A percentile compares a stretch with the other conserved stretches of the same genome.
Evolutionary conservation across 768 basidiomycete genomes (phyloP).

Genomic region (Calocybe gangraenosa): DNA sequence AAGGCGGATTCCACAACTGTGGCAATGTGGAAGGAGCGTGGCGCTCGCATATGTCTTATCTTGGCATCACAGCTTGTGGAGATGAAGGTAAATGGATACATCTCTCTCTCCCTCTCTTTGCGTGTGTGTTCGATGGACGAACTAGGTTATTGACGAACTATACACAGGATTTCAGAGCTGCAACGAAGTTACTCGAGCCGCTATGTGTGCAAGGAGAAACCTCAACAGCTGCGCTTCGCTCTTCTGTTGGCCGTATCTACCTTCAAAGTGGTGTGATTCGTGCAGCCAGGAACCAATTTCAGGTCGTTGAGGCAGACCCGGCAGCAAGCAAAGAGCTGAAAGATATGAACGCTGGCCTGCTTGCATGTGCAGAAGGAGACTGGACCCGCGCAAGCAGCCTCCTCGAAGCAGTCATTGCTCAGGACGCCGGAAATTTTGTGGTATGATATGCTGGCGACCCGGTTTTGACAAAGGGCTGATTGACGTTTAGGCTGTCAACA

Average conservation of each 20-base stretch:
- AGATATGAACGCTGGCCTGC: slow-evolving; percentile 61
- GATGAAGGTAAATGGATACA: slow-evolving; percentile 71
- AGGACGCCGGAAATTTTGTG: slow-evolving; percentile 57
- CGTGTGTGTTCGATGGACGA: not conserved
- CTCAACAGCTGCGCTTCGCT: slow-evolving; percentile 54
- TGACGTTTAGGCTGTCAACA: slow-evolving; percentile 48
- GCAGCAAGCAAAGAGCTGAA: slow-evolving; percentile 39
- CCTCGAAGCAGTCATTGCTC: slow-evolving; percentile 39
- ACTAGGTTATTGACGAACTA: not conserved
- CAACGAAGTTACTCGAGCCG: slow-evolving; percentile 62
- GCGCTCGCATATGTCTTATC: slow-evolving; percentile 69
- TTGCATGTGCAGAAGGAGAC: slow-evolving; percentile 67
- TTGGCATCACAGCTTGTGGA: slow-evolving; percentile 80
- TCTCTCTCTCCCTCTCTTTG: not conserved
- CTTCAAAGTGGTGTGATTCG: slow-evolving; percentile 67
- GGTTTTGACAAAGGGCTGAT: not conserved
- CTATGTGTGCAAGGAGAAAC: slow-evolving; percentile 44
- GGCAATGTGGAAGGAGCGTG: slow-evolving; percentile 83
- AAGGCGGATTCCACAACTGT: slow-evolving; percentile 31
- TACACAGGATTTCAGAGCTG: slow-evolving; percentile 63
- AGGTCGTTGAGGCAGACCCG: slow-evolving; percentile 40
- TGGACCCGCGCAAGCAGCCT: slow-evolving; percentile 52
- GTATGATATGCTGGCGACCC: slow-evolving; percentile 28
- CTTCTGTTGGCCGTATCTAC: slow-evolving; percentile 70
- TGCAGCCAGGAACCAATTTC: slow-evolving; percentile 57